Conservation (phyloP, 805 yeast genomes). For the Lachancea kluyveri region DNA sequence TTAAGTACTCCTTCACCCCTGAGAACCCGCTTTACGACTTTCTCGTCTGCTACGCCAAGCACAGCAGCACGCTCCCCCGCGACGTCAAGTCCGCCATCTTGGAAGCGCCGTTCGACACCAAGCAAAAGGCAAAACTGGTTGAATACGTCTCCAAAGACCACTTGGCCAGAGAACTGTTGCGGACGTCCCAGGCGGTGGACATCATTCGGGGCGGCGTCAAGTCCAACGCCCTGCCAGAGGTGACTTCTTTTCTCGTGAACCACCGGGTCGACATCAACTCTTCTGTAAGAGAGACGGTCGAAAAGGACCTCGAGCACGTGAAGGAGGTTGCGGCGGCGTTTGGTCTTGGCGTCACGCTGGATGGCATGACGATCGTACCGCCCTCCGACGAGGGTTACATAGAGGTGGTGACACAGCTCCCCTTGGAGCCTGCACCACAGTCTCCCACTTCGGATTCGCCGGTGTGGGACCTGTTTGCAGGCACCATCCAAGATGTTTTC, state of each 20-base stretch:
- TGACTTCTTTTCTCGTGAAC: conserved; percentile 47
- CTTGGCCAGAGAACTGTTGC: conserved; percentile 35
- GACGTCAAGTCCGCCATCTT: conserved; percentile 23
- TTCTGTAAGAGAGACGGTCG: conserved; percentile 36
- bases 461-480: conserved; percentile 41
- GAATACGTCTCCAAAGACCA: conserved; percentile 13
- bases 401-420: conserved; percentile 15
- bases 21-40: conserved; percentile 55
- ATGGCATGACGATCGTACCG: conserved; percentile 19
- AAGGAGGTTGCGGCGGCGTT: conserved; percentile 40
- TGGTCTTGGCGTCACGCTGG: conserved; percentile 38
- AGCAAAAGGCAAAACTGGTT: conserved; percentile 33
- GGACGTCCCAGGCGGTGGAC: conserved; percentile 65
- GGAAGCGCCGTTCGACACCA: conserved; percentile 32
- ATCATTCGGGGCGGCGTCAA: conserved; percentile 68
- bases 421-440: conserved; percentile 35
- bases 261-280: conserved; percentile 61
- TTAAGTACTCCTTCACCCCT: conserved; percentile 30
- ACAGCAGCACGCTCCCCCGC: conserved; percentile 26
- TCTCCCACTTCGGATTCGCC: conserved; percentile 30
- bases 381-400: conserved; percentile 28
- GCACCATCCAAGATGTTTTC: conserved; percentile 47
- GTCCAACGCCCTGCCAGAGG: conserved; percentile 72
- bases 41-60: conserved; percentile 58
- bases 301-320: conserved; percentile 34